A percentile compares a stretch with the other conserved stretches of the same genome.
Conservation (phyloP, 2,329 filamentous ascomycete species). For the Fusarium sarcochroum region DNA sequence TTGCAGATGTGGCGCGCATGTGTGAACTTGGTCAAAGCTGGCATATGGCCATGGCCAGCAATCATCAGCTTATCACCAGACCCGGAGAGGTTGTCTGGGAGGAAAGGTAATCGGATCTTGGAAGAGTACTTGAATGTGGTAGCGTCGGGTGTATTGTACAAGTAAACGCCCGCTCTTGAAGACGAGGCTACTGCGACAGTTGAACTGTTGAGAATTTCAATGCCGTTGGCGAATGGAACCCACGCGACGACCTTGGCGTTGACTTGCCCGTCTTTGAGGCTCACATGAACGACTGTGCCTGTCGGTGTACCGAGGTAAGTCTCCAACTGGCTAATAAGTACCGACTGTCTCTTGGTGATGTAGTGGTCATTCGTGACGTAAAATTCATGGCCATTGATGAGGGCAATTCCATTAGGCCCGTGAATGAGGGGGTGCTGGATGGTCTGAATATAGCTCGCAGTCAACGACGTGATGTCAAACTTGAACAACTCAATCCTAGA, state of each 20-base stretch:
- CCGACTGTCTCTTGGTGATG: constrained; percentile 48
- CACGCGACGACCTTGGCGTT: constrained; percentile 51
- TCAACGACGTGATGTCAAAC: constrained; percentile 52
- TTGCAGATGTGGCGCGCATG: constrained; percentile 54
- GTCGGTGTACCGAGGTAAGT: constrained; percentile 52
- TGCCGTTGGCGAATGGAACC: constrained; percentile 59
- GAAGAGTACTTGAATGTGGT: constrained; percentile 8
- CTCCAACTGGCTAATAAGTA: constrained; percentile 51
- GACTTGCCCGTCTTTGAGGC: constrained; percentile 23
- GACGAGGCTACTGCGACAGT: constrained; percentile 58
- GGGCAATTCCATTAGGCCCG: constrained; percentile 57
- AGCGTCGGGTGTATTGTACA: constrained; percentile 18
- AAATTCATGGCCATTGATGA: constrained; percentile 54
- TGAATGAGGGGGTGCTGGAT: constrained; percentile 57
- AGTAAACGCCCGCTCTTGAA: constrained; percentile 26
- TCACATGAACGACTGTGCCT: constrained; percentile 56
- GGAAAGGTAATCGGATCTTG: constrained; percentile 51
- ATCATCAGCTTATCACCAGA: constrained; percentile 53
- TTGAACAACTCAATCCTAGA: constrained; percentile 58
- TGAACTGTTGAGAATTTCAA: constrained; percentile 56
- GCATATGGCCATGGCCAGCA: constrained; percentile 57
- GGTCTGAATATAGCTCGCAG: constrained; percentile 54
- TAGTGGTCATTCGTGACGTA: constrained; percentile 60
- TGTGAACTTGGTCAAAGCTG: constrained; percentile 51
- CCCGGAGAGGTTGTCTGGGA: constrained; percentile 58